These are phyloP conservation scores for Sphagnum fallax DNA, from an alignment of 228 moss, liverwort and hornwort species.

Conservation along the genomic window DNA sequence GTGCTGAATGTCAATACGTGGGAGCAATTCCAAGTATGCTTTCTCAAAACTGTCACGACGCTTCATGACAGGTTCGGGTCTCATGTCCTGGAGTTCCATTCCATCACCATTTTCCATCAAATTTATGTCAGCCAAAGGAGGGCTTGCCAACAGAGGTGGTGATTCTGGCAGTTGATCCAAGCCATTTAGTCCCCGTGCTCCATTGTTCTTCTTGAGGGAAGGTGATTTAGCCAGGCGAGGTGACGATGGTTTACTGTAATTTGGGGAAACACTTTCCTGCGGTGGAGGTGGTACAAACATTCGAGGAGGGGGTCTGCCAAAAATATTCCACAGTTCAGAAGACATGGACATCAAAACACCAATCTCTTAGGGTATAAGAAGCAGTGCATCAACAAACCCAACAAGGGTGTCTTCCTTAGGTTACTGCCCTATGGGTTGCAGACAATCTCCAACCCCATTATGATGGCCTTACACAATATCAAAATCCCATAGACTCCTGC, in stretches of 20 bases:
- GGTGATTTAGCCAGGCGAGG: slow-evolving; percentile 89
- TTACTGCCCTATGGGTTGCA: too few relatives aligned
- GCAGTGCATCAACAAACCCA: too few relatives aligned
- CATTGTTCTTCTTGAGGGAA: slow-evolving; percentile 78
- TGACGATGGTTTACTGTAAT: slow-evolving; percentile 64
- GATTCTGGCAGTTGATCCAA: slow-evolving; percentile 62
- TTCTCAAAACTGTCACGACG: slow-evolving; percentile 48
- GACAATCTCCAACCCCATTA: too few relatives aligned
- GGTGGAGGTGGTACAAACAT: slow-evolving; percentile 50
- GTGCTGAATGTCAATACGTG: slow-evolving; percentile 28
- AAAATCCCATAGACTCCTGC: too few relatives aligned
- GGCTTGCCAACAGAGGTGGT: slow-evolving; percentile 25
- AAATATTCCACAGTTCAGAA: neutral
- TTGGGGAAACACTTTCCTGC: slow-evolving; percentile 59
- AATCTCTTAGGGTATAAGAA: too few relatives aligned
- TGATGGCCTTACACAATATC: too few relatives aligned
- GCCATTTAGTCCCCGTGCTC: slow-evolving; percentile 78
- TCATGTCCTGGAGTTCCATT: slow-evolving; percentile 45
- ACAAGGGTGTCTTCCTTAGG: too few relatives aligned
- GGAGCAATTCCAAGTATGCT: slow-evolving; percentile 29
- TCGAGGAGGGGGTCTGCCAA: slow-evolving; percentile 47
- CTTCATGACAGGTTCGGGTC: slow-evolving; percentile 35
- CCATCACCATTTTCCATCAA: slow-evolving; percentile 30
- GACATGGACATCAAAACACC: too few relatives aligned
- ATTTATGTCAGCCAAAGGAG: slow-evolving; percentile 6